phyloP scores from a whole-genome alignment of 148 eudicot species.

The Silene uniflora region DNA sequence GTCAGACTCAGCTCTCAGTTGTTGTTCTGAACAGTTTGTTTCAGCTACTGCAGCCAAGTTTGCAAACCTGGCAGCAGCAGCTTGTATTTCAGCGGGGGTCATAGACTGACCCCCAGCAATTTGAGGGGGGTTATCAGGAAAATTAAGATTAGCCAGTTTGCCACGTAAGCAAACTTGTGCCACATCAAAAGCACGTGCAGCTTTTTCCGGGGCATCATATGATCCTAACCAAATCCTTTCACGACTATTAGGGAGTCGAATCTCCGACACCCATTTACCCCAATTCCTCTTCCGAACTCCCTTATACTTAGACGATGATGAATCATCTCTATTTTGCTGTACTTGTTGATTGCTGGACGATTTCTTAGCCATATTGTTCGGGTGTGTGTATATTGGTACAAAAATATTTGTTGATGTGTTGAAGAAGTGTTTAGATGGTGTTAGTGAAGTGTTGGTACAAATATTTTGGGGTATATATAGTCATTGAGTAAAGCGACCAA shows the following conservation, averaged over 20 bases:
- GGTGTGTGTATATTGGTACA: no score
- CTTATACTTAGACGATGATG: slow-evolving; percentile 38
- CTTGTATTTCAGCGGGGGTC: slow-evolving; percentile 52
- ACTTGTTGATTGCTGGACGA: background rate
- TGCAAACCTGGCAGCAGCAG: slow-evolving; percentile 55
- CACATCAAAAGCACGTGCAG: slow-evolving; percentile 90
- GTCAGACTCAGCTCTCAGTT: background rate
- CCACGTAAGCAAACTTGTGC: slow-evolving; percentile 85
- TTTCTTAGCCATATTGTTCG: background rate
- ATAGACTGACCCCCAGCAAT: slow-evolving; percentile 41
- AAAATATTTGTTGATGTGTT: background rate
- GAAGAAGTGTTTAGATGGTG: background rate
- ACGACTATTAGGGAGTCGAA: slow-evolving; percentile 74
- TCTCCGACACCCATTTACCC: slow-evolving; percentile 91
- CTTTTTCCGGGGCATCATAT: slow-evolving; percentile 54
- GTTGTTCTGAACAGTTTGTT: background rate
- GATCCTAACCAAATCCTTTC: slow-evolving; percentile 92
- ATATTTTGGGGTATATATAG: slow-evolving; percentile 9
- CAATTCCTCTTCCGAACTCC: slow-evolving; percentile 89
- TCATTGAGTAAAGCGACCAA: background rate
- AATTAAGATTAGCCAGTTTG: slow-evolving; percentile 58
- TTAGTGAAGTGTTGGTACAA: background rate
- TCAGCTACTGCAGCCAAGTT: background rate
- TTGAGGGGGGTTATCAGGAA: slow-evolving; percentile 63
- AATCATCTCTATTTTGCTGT: no score